A percentile compares a stretch with the other conserved stretches of the same genome.
phyloP scores from a whole-genome alignment of 805 yeast genomes.

The Lipomyces chichibuensis region DNA sequence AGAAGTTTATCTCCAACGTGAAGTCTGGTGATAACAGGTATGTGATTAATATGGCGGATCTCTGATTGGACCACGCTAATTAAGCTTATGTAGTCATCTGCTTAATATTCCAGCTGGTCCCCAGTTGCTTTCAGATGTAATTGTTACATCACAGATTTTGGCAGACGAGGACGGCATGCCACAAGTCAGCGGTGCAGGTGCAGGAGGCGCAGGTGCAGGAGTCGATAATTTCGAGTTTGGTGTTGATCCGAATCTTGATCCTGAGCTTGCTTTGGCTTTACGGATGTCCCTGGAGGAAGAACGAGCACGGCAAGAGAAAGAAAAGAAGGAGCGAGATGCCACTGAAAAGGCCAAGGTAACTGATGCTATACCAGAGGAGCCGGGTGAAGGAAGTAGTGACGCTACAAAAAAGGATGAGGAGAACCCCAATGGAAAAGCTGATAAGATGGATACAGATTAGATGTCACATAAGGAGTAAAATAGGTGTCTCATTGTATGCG shows the following conservation, averaged over 20 bases:
- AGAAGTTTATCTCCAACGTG: constrained; percentile 72
- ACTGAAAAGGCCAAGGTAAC: constrained; percentile 17
- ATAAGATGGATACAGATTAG: constrained; percentile 34
- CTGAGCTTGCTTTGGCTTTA: constrained; percentile 94
- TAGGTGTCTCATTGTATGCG: not conserved
- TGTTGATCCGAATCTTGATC: constrained; percentile 89
- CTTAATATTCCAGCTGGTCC: constrained; percentile 90
- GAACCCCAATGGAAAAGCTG: constrained; percentile 20
- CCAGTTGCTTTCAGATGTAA: constrained; percentile 75
- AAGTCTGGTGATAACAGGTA: constrained; percentile 63
- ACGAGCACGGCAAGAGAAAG: constrained; percentile 82
- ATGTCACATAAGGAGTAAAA: not conserved
- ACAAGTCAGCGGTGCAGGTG: constrained; percentile 46
- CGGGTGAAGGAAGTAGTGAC: constrained; percentile 15
- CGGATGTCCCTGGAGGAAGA: constrained; percentile 95
- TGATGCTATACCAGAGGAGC: constrained; percentile 31
- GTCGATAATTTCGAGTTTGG: constrained; percentile 61
- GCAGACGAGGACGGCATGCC: constrained; percentile 59
- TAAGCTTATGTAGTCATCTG: constrained; percentile 57
- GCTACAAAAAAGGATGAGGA: constrained; percentile 6
- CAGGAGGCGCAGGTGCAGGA: constrained; percentile 49
- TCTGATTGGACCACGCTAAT: not conserved
- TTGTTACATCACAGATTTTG: constrained; percentile 75
- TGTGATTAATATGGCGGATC: not conserved
- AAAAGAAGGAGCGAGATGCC: constrained; percentile 30